Evolutionary conservation across 1,284 basidiomycete species (phyloP), one percentile per base, ranked within the genome.

Genomic region (Chondrostereum purpureum): DNA sequence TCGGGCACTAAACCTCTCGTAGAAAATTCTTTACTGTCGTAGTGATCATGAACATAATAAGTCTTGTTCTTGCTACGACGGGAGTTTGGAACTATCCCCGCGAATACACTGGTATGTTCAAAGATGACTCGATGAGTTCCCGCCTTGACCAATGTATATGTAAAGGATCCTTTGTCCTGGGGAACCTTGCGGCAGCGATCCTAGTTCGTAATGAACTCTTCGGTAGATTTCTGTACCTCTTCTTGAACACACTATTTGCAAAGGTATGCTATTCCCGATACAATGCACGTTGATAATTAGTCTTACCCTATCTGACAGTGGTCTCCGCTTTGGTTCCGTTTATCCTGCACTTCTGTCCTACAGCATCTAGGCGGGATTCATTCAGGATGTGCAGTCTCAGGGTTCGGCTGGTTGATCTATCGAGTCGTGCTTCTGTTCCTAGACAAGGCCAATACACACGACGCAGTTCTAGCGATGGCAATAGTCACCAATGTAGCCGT

Each of bases 351-450:
- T 13, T 83, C 80, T 1, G 63, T 67, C 6, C 66, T 84, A 13
- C 81, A 83, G 55, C 81, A 83, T 53, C 66, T 83, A 8, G 82
- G 82, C 10, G 82, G 82, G 21, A 79, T 83, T 53, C 82, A 85
- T 57, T 80, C 77, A 14, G 80, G 81, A 20, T 83, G 80, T 57
- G 80, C 80, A 16, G 68, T 67, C 2, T 78, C 79, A 20, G 77
- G 78, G 35, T 76, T 79, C 52, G 61, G 68, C 8, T 83, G 81
- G 80, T 70, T 84, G 39, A 65, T 83, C 35, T 80, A 77, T 63
- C 69, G 72, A 43, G 64, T 82, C 24, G 61, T 68, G n/a, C 55
- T 71, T 39, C 71, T 80, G 43, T 72, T 80, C 57, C 68, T 71
- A 41, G 62, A 81, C 55, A 72, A 72, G 57, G 69, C 65, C 55